Percentiles rank a stretch among this genome's conserved stretches.
phyloP scores from a whole-genome alignment of 768 basidiomycete species.

The Pulveroboletus sp. region DNA sequence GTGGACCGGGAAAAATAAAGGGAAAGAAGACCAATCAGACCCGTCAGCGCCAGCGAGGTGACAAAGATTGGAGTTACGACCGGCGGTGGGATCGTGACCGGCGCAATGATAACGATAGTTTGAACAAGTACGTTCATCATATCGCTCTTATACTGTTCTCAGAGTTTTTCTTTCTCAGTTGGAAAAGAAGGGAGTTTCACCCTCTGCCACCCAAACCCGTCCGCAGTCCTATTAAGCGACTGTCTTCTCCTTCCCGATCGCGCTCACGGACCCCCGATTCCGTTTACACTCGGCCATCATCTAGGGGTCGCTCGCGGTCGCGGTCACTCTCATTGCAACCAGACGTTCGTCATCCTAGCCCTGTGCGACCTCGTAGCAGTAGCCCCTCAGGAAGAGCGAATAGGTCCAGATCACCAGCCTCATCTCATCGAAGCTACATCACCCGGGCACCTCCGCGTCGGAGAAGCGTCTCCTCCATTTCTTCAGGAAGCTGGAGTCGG shows the following conservation, averaged over 20 bases:
- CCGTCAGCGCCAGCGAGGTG: slow-evolving; percentile 31
- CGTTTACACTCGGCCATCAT: slow-evolving; percentile 59
- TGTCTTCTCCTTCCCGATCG: slow-evolving; percentile 44
- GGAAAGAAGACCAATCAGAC: slow-evolving; percentile 34
- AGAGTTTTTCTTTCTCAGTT: slow-evolving; percentile 38
- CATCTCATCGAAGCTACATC: slow-evolving; percentile 39
- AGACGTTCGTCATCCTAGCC: slow-evolving; percentile 53
- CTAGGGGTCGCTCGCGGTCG: slow-evolving; percentile 61
- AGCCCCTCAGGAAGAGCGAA: slow-evolving; percentile 44
- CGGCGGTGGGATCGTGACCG: slow-evolving; percentile 37
- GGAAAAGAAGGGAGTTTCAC: slow-evolving; percentile 57
- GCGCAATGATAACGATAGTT: slow-evolving; percentile 54
- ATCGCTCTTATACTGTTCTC: slow-evolving; percentile 7
- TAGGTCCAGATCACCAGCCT: slow-evolving; percentile 37
- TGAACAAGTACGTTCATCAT: slow-evolving; percentile 61
- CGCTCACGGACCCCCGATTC: slow-evolving; percentile 58
- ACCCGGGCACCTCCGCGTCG: slow-evolving; percentile 32
- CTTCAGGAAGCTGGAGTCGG: slow-evolving; percentile 52
- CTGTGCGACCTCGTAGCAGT: slow-evolving; percentile 40
- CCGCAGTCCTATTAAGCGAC: slow-evolving; percentile 36
- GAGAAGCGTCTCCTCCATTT: slow-evolving; percentile 50
- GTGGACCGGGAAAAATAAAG: slow-evolving; percentile 35
- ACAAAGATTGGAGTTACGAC: slow-evolving; percentile 26
- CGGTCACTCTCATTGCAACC: slow-evolving; percentile 53
- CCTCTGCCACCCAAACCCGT: slow-evolving; percentile 37